Base-by-base conservation (phyloP, 768 basidiomycete species). In the Lactarius evosmus region DNA sequence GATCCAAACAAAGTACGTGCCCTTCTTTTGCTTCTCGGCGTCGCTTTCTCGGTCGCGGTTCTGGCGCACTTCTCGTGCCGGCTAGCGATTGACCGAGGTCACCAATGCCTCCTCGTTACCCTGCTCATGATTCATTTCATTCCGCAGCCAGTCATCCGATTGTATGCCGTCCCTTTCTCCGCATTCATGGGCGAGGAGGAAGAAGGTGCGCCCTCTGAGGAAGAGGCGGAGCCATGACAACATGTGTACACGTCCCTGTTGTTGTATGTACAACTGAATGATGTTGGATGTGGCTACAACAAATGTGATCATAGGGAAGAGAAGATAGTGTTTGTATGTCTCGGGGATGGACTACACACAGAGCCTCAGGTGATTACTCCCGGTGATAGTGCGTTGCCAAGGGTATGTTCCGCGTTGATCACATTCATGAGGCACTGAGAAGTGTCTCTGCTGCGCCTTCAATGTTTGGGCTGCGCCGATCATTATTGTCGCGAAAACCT, bases 1-100 rank as follows among this genome's bases (percentile, higher is more conserved):
- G 97, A 99, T 76, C 96, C 97, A 19, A 98, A 98, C 83, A 93
- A 86, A 86, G 95, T 96, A 72, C 70, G 82, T 74, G 59, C 68
- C 58, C 59, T 66, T 53, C 57, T 62, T 62, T 50, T 60, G 19
- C 60, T 46, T 49, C 27, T n/a, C 51, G 6, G 40, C 54, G 29
- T 58, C 40, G 25, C 49, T 46, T 54, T 49, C 60, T 56, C 33
- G 38, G 46, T 53, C 36, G 51, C 36, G 36, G 30, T 38, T 40
- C 34, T 62, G 38, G 46, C 60, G 33, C 58, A 55, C 29, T 32
- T 16, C 33, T 49, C 46, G 44, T 46, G 36, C 32, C 54, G 30
- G 12, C 17, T 30, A 17, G 30, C 55, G 53, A 61, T 53, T 7
- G 56, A 30, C 56, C 19, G 22, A 22, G 14, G 19, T 9, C 34